A percentile compares a stretch with the other conserved stretches of the same genome.
These are phyloP conservation scores for Leishmania amazonensis DNA, from an alignment of 208 protist species.

Conservation along the genomic window DNA sequence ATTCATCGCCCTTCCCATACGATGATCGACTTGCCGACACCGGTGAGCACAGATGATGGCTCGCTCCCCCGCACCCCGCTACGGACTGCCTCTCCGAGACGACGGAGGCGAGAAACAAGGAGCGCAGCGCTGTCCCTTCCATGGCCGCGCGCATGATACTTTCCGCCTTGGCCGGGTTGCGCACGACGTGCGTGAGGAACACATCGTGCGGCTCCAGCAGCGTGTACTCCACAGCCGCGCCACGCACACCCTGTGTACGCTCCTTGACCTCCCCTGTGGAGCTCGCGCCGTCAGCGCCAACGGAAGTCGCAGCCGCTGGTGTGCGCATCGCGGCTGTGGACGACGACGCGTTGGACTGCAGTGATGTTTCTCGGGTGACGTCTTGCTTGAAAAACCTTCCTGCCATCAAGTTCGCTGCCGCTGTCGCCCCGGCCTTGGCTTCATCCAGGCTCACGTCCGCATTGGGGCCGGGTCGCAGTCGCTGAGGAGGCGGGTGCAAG, in stretches of 20 bases:
- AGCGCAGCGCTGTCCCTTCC: conserved; percentile 42
- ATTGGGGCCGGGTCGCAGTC: not conserved
- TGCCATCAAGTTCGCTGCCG: not conserved
- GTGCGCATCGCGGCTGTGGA: not conserved
- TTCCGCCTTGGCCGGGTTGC: conserved; percentile 29
- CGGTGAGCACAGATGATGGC: not conserved
- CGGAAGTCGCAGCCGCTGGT: not conserved
- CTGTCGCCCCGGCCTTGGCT: not conserved
- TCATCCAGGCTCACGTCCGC: not conserved
- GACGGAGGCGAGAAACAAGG: conserved; percentile 22
- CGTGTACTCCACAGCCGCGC: not conserved
- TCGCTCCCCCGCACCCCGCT: not conserved
- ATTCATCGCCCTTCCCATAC: not conserved
- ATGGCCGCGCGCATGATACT: conserved; percentile 37
- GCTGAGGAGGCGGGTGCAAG: not conserved
- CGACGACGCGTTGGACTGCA: not conserved
- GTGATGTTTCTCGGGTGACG: not conserved
- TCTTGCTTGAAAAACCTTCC: not conserved
- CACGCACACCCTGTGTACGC: not conserved
- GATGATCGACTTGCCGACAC: not conserved
- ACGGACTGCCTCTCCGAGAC: not conserved
- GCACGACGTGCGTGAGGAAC: conserved; percentile 33
- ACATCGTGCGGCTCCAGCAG: conserved; percentile 49
- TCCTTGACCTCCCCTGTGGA: not conserved
- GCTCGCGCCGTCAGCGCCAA: not conserved